Evolutionary conservation across 169 alveolate species (phyloP).

Genomic region (Cytauxzoon felis): DNA sequence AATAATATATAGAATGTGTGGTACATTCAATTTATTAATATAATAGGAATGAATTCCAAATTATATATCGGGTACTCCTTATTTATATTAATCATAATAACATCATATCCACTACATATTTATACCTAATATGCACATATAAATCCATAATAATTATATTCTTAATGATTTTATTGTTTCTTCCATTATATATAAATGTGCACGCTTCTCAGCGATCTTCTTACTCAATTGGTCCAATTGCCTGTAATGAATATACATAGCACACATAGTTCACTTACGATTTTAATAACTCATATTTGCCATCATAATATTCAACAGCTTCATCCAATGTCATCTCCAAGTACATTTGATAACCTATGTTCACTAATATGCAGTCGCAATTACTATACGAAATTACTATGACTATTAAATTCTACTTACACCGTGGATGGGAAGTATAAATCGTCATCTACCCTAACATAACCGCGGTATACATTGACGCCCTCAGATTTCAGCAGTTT

Average conservation of each 20-base stretch:
- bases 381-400: background rate
- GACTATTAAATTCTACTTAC: background rate
- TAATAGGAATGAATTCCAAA: no score
- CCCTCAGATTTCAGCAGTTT: slow-evolving; percentile 5
- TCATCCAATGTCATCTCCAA: slow-evolving; percentile 65
- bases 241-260: background rate
- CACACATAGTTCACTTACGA: slow-evolving; percentile 16
- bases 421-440: slow-evolving; percentile 20
- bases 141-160: no score
- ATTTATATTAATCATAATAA: no score
- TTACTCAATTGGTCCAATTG: slow-evolving; percentile 6
- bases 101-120: no score
- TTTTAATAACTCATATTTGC: slow-evolving; percentile 47
- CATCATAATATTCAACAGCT: slow-evolving; percentile 48
- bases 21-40: no score
- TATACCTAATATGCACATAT: no score
- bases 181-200: slow-evolving; percentile 28
- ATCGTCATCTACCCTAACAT: slow-evolving; percentile 17
- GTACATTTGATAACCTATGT: slow-evolving; percentile 67
- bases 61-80: no score
- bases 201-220: slow-evolving; percentile 41
- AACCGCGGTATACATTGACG: slow-evolving; percentile 2
- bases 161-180: no score
- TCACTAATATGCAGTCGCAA: slow-evolving; percentile 46
- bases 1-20: no score